Evolutionary conservation across 805 yeast genomes (phyloP).

Genomic region (Candida corydali): DNA sequence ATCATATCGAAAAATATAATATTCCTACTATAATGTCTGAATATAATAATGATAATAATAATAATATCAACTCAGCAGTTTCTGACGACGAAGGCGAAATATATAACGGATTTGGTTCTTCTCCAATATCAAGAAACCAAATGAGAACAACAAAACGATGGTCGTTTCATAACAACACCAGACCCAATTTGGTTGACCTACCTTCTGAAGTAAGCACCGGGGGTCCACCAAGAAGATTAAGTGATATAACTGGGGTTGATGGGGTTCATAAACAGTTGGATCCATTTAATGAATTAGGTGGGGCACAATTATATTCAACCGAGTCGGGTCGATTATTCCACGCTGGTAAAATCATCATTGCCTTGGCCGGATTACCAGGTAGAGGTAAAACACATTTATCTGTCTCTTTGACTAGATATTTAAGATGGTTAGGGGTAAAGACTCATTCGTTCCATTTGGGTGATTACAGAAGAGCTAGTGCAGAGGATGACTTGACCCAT

Average conservation of each 20-base stretch:
- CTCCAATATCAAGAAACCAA: slow-evolving; percentile 26
- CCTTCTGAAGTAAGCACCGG: slow-evolving; percentile 22
- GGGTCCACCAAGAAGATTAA: slow-evolving; percentile 24
- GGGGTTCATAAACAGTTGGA: slow-evolving; percentile 66
- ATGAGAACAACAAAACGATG: slow-evolving; percentile 38
- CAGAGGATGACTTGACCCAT: slow-evolving; percentile 48
- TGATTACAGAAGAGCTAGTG: slow-evolving; percentile 68
- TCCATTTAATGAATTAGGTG: slow-evolving; percentile 38
- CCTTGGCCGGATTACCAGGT: slow-evolving; percentile 90
- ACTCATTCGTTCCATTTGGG: slow-evolving; percentile 90
- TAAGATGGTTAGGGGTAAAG: slow-evolving; percentile 95
- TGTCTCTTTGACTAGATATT: slow-evolving; percentile 84
- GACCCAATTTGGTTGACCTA: slow-evolving; percentile 35
- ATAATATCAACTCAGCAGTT: slow-evolving; percentile 5
- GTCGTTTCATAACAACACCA: slow-evolving; percentile 37
- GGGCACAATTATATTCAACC: slow-evolving; percentile 86
- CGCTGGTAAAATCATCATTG: slow-evolving; percentile 89
- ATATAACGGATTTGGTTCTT: slow-evolving; percentile 34
- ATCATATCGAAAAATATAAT: no score
- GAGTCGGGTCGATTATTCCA: slow-evolving; percentile 91
- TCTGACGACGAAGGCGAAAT: slow-evolving; percentile 29
- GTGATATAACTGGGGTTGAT: slow-evolving; percentile 38
- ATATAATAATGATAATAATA: neutral
- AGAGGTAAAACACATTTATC: slow-evolving; percentile 93
- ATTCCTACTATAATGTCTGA: no score